Base-by-base conservation (phyloP, 805 yeast species). In the Metschnikowia reukaufii region DNA sequence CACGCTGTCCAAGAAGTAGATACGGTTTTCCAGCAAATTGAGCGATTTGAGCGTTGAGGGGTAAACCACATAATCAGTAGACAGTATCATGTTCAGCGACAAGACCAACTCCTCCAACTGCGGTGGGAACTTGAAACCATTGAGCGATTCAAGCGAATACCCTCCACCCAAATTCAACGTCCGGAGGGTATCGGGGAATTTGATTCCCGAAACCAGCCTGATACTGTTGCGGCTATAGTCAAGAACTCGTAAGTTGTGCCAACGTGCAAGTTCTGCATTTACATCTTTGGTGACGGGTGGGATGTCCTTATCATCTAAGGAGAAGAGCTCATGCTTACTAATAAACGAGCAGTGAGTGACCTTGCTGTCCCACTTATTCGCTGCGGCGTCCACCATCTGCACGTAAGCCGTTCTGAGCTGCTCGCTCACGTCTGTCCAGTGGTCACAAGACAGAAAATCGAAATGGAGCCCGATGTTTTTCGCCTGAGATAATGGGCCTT, bases 121-220 rank as follows among this genome's bases (percentile, higher is more conserved):
- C 0, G 63, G 51, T 0, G 76, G 77, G 59, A 72, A 61, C 36
- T 65, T 66, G 52, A 71, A 66, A 13, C 75, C 76, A 3, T 67
- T 55, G 32, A 72, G 63, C 3, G 74, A 63, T 35, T 70, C 74
- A 39, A 72, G 58, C 2, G 73, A 63, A 44, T 58, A 58, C 4
- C 74, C 68, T 17, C 76, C 76, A 18, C 73, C 70, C 15, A 72
- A 57, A 50, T 71, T 72, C 44, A 72, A 50, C 3, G 64, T 62
- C 49, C 68, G 69, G 30, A 72, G 51, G 1, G 67, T 44, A 32
- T 70, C 73, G 3, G 76, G 74, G 39, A 72, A 62, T 34, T 55
- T 60, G 16, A 72, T 67, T 2, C 72, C 75, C 4, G 75, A 73
- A n/a, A 71, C 57, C 38, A 64, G 59, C 27, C 70, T 53, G 16